These are phyloP conservation scores for Gaultheria prostrata DNA, from an alignment of 148 eudicot species.

Conservation along the genomic window DNA sequence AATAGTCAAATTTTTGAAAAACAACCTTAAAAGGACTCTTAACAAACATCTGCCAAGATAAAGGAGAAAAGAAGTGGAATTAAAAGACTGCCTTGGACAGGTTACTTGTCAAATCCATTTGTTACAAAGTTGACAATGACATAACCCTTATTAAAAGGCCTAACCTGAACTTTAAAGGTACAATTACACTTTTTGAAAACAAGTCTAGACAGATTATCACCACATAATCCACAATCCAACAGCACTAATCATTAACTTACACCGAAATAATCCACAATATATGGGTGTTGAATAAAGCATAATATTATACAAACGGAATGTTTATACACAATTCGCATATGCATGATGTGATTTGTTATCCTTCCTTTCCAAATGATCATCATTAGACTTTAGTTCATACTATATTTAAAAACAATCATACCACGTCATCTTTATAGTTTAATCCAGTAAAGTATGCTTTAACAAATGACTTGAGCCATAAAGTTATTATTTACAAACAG, in stretches of 20 bases:
- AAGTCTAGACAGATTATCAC: constrained; percentile 3
- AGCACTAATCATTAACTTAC: neutral
- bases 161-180: neutral
- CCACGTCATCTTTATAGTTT: neutral
- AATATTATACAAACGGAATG: neutral
- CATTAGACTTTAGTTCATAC: neutral
- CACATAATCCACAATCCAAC: constrained; percentile 13
- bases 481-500: neutral
- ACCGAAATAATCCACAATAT: neutral
- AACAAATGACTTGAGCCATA: neutral
- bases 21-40: constrained; percentile 30
- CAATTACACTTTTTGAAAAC: neutral
- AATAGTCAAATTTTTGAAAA: constrained; percentile 4
- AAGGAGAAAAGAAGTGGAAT: constrained; percentile 15
- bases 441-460: no score
- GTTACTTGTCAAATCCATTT: constrained; percentile 33
- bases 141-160: constrained; percentile 22
- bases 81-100: constrained; percentile 23
- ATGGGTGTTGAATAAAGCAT: neutral
- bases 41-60: constrained; percentile 33
- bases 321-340: neutral
- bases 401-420: neutral
- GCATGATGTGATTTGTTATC: neutral
- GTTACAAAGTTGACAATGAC: constrained; percentile 54
- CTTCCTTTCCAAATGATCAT: neutral